Evolutionary conservation across 495 filamentous ascomycete genomes (phyloP).

Genomic region (Hypoxylon intermedium): DNA sequence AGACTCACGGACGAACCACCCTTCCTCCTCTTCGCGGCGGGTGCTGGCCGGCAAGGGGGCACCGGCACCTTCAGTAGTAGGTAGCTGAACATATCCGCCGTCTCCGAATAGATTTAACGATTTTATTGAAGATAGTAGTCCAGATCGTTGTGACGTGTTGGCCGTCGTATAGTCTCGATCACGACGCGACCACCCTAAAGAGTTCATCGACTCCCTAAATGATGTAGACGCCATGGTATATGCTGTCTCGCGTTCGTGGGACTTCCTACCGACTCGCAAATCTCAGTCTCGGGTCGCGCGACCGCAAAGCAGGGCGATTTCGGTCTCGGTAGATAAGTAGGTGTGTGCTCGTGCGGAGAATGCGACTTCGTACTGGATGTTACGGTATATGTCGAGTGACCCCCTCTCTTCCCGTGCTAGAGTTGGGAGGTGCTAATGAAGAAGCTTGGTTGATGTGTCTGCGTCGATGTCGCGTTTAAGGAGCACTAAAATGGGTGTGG

Average conservation of each 20-base stretch:
- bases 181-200: conserved; percentile 91
- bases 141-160: conserved; percentile 73
- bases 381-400: conserved; percentile 50
- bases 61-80: conserved; percentile 81
- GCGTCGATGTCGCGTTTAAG: conserved; percentile 33
- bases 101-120: conserved; percentile 88
- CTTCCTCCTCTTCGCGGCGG: conserved; percentile 92
- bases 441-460: conserved; percentile 27
- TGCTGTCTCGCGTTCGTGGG: conserved; percentile 5
- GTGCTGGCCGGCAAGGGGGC: conserved; percentile 85
- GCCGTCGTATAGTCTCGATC: conserved; percentile 76
- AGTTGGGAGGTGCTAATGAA: conserved; percentile 28
- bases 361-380: conserved; percentile 40
- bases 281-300: conserved; percentile 9
- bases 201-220: conserved; percentile 93
- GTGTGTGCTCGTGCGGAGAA: conserved; percentile 36
- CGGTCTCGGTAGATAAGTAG: conserved; percentile 16
- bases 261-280: conserved; percentile 8
- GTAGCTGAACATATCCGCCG: conserved; percentile 89
- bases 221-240: conserved; percentile 81
- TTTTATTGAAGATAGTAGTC: conserved; percentile 80
- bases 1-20: conserved; percentile 93
- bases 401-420: conserved; percentile 31
- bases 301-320: conserved; percentile 21
- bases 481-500: conserved; percentile 34